phyloP scores from a whole-genome alignment of 2,329 filamentous ascomycete genomes.

The Trichoderma simmonsii region DNA sequence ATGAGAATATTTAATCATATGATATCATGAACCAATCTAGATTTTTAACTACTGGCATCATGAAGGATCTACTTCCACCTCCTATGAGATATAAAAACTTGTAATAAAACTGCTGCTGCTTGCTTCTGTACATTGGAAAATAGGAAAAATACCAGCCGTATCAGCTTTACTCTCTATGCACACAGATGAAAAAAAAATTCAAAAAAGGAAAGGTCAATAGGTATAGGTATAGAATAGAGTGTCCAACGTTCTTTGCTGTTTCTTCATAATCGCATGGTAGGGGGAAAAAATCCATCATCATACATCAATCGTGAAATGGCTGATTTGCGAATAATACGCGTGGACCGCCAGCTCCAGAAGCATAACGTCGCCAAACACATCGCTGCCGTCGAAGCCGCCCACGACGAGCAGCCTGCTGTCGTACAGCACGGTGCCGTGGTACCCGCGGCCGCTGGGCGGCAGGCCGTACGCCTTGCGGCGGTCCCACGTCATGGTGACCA shows the following conservation, averaged over 20 bases:
- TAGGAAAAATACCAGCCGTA: background rate
- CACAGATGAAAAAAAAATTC: background rate
- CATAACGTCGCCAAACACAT: conserved; percentile 67
- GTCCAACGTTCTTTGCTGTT: background rate
- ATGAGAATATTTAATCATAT: background rate
- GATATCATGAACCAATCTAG: background rate
- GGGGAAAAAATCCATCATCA: conserved; percentile 28
- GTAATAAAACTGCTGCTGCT: background rate
- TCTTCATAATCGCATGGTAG: background rate
- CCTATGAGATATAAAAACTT: background rate
- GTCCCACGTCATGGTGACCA: conserved; percentile 74
- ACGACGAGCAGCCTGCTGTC: conserved; percentile 63
- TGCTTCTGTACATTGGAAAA: background rate
- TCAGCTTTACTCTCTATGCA: conserved; percentile 7
- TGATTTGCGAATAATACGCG: conserved; percentile 71
- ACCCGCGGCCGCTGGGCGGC: conserved; percentile 61
- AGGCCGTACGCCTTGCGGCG: conserved; percentile 61
- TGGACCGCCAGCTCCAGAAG: conserved; percentile 66
- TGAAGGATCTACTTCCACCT: background rate
- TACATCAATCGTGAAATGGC: conserved; percentile 68
- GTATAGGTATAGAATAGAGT: background rate
- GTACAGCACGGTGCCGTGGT: conserved; percentile 64
- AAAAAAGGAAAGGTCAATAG: background rate
- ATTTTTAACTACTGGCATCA: background rate
- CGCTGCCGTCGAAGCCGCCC: conserved; percentile 64